These are phyloP conservation scores for Cynanchum wilfordii DNA, from an alignment of 257 asterid genomes.

Conservation along the genomic window DNA sequence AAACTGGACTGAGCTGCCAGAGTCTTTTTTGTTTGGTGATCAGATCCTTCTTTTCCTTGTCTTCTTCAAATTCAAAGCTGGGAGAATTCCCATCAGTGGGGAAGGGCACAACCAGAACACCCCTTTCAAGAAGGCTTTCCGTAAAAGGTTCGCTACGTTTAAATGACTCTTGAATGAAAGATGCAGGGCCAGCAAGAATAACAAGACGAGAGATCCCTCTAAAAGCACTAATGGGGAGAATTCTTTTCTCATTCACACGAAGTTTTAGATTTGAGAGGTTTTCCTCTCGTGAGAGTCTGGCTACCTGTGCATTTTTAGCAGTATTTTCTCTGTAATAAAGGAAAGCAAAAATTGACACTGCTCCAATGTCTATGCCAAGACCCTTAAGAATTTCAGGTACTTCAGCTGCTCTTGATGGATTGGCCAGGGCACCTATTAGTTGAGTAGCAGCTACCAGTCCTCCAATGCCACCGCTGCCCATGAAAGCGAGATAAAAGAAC, in stretches of 20 bases:
- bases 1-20: conserved; percentile 83
- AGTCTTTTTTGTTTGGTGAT: conserved; percentile 62
- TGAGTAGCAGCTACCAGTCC: conserved; percentile 63
- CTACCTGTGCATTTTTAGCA: conserved; percentile 74
- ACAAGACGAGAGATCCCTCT: conserved; percentile 95
- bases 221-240: conserved; percentile 61
- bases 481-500: conserved; percentile 85
- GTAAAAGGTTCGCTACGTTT: conserved; percentile 64
- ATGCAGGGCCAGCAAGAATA: conserved; percentile 72
- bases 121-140: conserved; percentile 68
- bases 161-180: conserved; percentile 65
- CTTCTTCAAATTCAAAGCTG: conserved; percentile 54
- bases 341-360: conserved; percentile 65
- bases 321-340: conserved; percentile 75
- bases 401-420: conserved; percentile 63
- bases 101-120: conserved; percentile 83
- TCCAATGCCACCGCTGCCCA: conserved; percentile 84
- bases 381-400: conserved; percentile 62
- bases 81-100: conserved; percentile 58
- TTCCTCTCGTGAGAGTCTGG: conserved; percentile 82
- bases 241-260: conserved; percentile 65
- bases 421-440: conserved; percentile 63
- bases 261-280: conserved; percentile 75
- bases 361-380: conserved; percentile 72
- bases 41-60: conserved; percentile 48